Evolutionary conservation across 306 rosid genomes (phyloP).

Genomic region (Alnus rubra): DNA sequence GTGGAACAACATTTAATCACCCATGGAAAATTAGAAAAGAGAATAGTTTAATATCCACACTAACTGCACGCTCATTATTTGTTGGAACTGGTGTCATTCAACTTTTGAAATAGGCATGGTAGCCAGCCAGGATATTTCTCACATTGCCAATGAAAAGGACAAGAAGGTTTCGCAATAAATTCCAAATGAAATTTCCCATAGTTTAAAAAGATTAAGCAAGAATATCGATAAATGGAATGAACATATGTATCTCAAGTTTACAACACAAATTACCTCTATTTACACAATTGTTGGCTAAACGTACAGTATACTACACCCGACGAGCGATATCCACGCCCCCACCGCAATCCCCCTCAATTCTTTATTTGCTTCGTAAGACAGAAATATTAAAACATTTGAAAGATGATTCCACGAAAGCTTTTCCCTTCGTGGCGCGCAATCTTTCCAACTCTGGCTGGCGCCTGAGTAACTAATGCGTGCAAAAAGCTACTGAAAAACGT

Average conservation of each 20-base stretch:
- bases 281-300: slow-evolving; percentile 51
- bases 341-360: slow-evolving; percentile 28
- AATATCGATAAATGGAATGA: slow-evolving; percentile 59
- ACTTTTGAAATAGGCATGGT: slow-evolving; percentile 5
- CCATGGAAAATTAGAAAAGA: not conserved
- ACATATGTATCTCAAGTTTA: slow-evolving; percentile 35
- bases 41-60: not conserved
- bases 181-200: not conserved
- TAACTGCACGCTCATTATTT: not conserved
- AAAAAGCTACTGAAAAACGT: slow-evolving; percentile 38
- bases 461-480: slow-evolving; percentile 40
- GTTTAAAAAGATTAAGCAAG: slow-evolving; percentile 25
- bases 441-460: slow-evolving; percentile 25
- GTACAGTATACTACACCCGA: slow-evolving; percentile 48
- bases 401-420: slow-evolving; percentile 30
- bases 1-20: not conserved
- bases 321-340: slow-evolving; percentile 17
- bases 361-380: slow-evolving; percentile 48
- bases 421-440: slow-evolving; percentile 24
- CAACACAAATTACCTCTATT: slow-evolving; percentile 69
- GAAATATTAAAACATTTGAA: slow-evolving; percentile 41
- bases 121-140: slow-evolving; percentile 31
- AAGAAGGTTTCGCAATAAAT: slow-evolving; percentile 5
- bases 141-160: not conserved
- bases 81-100: not conserved